A percentile compares a stretch with the other conserved stretches of the same genome.
phyloP scores from a whole-genome alignment of 2,329 filamentous ascomycete species.

The Botrytis cinerea region DNA sequence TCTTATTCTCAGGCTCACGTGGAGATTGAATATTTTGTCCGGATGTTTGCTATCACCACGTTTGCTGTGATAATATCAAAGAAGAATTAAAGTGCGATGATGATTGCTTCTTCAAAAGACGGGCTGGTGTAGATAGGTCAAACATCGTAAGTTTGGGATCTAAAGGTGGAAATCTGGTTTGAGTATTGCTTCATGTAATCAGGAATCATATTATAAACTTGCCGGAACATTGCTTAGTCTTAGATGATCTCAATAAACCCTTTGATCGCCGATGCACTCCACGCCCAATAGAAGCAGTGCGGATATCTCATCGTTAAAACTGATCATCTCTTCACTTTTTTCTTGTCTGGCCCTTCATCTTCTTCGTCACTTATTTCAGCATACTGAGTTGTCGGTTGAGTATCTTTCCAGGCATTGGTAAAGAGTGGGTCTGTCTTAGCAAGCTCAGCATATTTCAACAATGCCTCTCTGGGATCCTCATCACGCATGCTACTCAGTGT shows the following conservation, averaged over 20 bases:
- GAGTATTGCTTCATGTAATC: constrained; percentile 10
- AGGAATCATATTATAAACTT: constrained; percentile 10
- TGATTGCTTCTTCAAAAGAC: background rate
- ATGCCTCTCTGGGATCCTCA: constrained; percentile 90
- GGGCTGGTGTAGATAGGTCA: background rate
- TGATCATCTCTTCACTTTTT: constrained; percentile 33
- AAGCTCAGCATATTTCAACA: constrained; percentile 92
- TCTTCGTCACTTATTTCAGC: constrained; percentile 87
- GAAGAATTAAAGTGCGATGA: background rate
- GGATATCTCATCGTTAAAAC: background rate
- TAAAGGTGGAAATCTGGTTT: background rate
- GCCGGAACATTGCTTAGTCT: constrained; percentile 5
- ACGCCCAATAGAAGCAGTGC: background rate
- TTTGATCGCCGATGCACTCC: background rate
- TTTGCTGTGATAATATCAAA: background rate
- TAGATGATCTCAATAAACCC: background rate
- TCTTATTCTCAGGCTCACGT: background rate
- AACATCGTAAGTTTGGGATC: background rate
- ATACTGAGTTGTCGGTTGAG: constrained; percentile 90
- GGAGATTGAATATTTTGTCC: background rate
- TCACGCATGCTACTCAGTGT: constrained; percentile 91
- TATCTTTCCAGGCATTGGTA: constrained; percentile 89
- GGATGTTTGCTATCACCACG: background rate
- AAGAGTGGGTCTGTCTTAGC: constrained; percentile 93
- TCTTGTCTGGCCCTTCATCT: constrained; percentile 65